Evolutionary conservation across 2,329 filamentous ascomycete species (phyloP).

Genomic region (Pseudofabraea citricarpa): DNA sequence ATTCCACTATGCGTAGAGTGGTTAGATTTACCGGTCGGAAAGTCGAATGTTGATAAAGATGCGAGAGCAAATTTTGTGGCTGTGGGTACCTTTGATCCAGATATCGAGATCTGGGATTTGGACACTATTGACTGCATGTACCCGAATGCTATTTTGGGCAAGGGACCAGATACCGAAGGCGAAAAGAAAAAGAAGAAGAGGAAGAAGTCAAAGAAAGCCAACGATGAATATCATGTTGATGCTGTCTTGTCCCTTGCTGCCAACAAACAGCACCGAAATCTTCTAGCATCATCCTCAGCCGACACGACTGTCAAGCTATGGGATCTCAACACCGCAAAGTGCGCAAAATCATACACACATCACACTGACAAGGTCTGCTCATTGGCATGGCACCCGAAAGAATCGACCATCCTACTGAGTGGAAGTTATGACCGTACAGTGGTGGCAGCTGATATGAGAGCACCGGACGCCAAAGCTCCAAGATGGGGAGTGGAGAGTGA

Average conservation of each 20-base stretch:
- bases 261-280: constrained; percentile 89
- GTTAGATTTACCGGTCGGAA: constrained; percentile 86
- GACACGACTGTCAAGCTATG: constrained; percentile 98
- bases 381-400: constrained; percentile 83
- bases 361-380: constrained; percentile 98
- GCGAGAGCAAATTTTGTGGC: constrained; percentile 85
- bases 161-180: constrained; percentile 48
- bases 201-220: constrained; percentile 84
- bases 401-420: constrained; percentile 83
- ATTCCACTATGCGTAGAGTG: constrained; percentile 95
- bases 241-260: constrained; percentile 86
- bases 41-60: constrained; percentile 55
- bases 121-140: constrained; percentile 98
- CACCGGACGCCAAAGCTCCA: constrained; percentile 74
- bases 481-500: constrained; percentile 95
- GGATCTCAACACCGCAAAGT: constrained; percentile 89
- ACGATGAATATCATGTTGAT: constrained; percentile 90
- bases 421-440: constrained; percentile 94
- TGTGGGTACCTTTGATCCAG: constrained; percentile 93
- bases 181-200: constrained; percentile 77
- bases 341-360: constrained; percentile 91
- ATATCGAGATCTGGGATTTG: constrained; percentile 98
- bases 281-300: constrained; percentile 90
- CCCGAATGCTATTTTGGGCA: constrained; percentile 90
- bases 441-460: constrained; percentile 93